Evolutionary conservation across 441 rosid genomes (phyloP).

Genomic region (Metrosideros polymorpha): DNA sequence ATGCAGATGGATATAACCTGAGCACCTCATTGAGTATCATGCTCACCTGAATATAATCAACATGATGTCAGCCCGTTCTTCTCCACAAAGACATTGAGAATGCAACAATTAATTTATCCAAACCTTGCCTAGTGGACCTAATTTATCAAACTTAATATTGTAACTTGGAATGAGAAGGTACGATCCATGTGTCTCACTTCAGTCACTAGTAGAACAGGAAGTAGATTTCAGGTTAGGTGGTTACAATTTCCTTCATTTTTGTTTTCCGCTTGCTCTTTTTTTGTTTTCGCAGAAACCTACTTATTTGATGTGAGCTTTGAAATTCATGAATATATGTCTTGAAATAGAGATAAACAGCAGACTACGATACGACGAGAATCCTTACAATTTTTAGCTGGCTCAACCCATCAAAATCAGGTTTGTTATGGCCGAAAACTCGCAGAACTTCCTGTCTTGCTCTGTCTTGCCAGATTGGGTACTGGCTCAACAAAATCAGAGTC

Average conservation of each 20-base stretch:
- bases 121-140: background rate
- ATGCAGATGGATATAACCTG: background rate
- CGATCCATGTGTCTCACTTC: background rate
- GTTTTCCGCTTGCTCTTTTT: background rate
- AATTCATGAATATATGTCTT: background rate
- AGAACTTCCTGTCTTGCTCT: background rate
- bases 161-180: background rate
- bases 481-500: background rate
- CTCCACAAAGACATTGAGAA: background rate
- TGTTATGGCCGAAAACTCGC: background rate
- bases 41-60: background rate
- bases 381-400: background rate
- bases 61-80: background rate
- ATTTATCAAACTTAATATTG: background rate
- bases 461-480: background rate
- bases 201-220: background rate
- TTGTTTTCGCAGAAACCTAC: background rate
- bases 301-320: background rate
- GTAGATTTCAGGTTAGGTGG: background rate
- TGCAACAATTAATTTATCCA: background rate
- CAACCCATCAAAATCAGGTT: background rate
- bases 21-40: background rate
- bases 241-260: background rate
- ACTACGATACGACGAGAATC: background rate
- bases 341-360: background rate